Evolutionary conservation across 2,329 filamentous ascomycete species (phyloP).

Genomic region (Penicillium griseofulvum): DNA sequence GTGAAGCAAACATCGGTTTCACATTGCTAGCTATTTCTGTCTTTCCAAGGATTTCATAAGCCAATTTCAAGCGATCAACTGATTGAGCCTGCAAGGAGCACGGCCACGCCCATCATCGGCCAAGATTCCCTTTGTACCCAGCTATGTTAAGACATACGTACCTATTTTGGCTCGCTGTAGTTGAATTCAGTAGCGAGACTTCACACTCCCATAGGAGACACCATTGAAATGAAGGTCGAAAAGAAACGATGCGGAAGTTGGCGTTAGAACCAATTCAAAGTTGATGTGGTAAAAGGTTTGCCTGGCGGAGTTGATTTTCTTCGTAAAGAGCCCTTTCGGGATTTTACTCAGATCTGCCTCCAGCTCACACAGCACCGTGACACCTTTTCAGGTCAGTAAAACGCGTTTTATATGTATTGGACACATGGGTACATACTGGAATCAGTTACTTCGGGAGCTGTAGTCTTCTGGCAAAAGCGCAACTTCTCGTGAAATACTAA

Average conservation of each 20-base stretch:
- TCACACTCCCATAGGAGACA: constrained; percentile 23
- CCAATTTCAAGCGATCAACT: background rate
- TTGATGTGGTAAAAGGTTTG: constrained; percentile 11
- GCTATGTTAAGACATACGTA: background rate
- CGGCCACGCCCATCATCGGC: background rate
- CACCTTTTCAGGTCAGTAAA: constrained; percentile 3
- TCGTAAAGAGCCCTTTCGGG: constrained; percentile 18
- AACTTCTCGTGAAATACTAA: background rate
- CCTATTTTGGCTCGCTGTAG: too few species aligned
- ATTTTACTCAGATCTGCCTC: constrained; percentile 21
- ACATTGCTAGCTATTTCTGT: background rate
- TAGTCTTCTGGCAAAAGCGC: constrained; percentile 3
- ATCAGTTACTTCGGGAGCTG: background rate
- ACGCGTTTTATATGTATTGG: background rate
- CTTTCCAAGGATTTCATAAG: background rate
- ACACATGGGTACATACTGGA: background rate
- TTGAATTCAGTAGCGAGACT: constrained; percentile 17
- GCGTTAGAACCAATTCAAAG: constrained; percentile 17
- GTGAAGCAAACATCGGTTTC: background rate
- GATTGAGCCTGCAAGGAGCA: background rate
- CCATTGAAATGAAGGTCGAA: constrained; percentile 28
- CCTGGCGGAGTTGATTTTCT: constrained; percentile 15
- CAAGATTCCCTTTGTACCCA: background rate
- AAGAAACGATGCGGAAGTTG: constrained; percentile 22
- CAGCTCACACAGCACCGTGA: constrained; percentile 15